phyloP scores from a whole-genome alignment of 331 rosid species.

The Cydonia oblonga region DNA sequence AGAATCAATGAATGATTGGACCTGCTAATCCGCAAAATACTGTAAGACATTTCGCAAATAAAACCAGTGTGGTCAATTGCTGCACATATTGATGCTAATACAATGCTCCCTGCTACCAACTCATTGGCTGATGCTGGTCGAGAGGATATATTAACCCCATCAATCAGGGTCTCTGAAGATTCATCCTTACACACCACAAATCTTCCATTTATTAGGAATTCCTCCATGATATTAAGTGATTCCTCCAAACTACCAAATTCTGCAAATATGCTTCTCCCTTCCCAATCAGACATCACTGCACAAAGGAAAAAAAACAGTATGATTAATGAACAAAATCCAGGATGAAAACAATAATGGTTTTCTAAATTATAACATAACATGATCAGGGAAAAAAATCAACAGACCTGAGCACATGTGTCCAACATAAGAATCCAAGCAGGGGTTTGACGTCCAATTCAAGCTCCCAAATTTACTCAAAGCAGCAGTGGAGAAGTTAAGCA shows the following conservation, averaged over 20 bases:
- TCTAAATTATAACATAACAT: background rate
- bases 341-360: background rate
- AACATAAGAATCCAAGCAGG: constrained; percentile 49
- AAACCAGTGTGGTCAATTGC: constrained; percentile 42
- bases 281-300: constrained; percentile 52
- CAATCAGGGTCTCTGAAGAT: constrained; percentile 19
- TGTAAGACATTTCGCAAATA: constrained; percentile 50
- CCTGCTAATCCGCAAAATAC: constrained; percentile 33
- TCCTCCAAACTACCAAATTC: constrained; percentile 39
- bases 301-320: background rate
- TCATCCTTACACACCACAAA: constrained; percentile 16
- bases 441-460: constrained; percentile 18
- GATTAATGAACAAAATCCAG: background rate
- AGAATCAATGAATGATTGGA: constrained; percentile 37
- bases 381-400: constrained; percentile 1
- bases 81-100: constrained; percentile 64
- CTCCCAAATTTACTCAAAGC: constrained; percentile 35
- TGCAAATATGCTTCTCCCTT: constrained; percentile 26
- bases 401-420: constrained; percentile 48
- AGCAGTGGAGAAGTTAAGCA: constrained; percentile 43
- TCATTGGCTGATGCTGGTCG: constrained; percentile 46
- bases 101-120: constrained; percentile 60
- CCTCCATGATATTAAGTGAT: constrained; percentile 50
- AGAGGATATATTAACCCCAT: constrained; percentile 15
- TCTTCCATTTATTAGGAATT: constrained; percentile 44